Evolutionary conservation across 169 alveolate species (phyloP).

Genomic region (Fabrea salina): DNA sequence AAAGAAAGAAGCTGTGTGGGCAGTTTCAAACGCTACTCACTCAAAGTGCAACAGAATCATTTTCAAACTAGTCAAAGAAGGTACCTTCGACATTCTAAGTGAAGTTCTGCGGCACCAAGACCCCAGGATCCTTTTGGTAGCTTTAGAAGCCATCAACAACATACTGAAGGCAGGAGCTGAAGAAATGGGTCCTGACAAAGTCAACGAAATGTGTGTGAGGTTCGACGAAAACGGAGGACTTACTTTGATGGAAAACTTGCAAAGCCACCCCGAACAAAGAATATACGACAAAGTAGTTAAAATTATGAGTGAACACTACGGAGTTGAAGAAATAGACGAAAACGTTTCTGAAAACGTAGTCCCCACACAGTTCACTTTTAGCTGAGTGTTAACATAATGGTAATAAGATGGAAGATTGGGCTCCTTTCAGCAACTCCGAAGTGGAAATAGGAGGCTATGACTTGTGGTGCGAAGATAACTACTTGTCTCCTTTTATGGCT

Average conservation of each 20-base stretch:
- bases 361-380: too few relatives aligned
- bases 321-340: conserved; percentile 12
- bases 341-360: too few relatives aligned
- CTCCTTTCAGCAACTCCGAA: background rate
- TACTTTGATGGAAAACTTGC: background rate
- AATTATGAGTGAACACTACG: conserved; percentile 15
- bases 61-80: background rate
- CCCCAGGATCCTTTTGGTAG: conserved; percentile 87
- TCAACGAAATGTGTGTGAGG: background rate
- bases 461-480: background rate
- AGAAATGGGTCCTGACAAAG: background rate
- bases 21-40: conserved; percentile 1
- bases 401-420: background rate
- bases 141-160: conserved; percentile 81
- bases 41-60: background rate
- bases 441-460: background rate
- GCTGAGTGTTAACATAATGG: too few relatives aligned
- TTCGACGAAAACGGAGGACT: conserved; percentile 30
- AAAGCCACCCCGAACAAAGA: background rate
- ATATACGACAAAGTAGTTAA: background rate
- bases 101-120: conserved; percentile 53
- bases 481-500: background rate
- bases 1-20: conserved; percentile 16
- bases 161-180: conserved; percentile 84
- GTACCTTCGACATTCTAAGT: too few relatives aligned